These are phyloP conservation scores for Coemansia sp. DNA, from an alignment of 192 early-diverging fungal species.

Conservation along the genomic window DNA sequence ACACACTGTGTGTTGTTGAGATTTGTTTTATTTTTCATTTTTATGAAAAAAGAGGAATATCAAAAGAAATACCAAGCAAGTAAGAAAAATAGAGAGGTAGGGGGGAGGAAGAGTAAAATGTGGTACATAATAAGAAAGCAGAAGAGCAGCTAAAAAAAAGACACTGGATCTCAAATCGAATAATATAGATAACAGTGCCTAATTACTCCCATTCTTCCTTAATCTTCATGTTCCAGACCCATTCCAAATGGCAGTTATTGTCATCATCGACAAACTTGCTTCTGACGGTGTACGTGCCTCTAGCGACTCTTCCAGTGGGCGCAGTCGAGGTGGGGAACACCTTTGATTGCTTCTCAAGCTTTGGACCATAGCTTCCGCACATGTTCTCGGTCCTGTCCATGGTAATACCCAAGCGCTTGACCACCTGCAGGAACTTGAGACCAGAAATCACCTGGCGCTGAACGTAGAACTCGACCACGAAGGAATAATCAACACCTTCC, in stretches of 20 bases:
- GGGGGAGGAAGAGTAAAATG: neutral
- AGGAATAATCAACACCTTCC: conserved; percentile 90
- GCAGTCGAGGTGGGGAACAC: conserved; percentile 82
- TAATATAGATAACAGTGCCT: neutral
- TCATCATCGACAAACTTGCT: conserved; percentile 97
- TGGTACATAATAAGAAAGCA: neutral
- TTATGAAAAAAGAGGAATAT: neutral
- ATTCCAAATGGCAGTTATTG: conserved; percentile 73
- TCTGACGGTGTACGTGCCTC: conserved; percentile 88
- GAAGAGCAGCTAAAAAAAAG: neutral
- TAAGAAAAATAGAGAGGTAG: conserved; percentile 7
- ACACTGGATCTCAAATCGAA: too few species aligned
- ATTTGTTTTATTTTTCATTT: too few species aligned
- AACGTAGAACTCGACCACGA: conserved; percentile 92
- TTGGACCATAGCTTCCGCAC: conserved; percentile 94
- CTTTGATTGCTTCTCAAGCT: conserved; percentile 75
- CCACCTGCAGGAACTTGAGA: conserved; percentile 90
- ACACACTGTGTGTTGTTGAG: too few species aligned
- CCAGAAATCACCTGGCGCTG: conserved; percentile 95
- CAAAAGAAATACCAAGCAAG: neutral
- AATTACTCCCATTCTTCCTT: conserved; percentile 80
- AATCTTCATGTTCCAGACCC: conserved; percentile 84
- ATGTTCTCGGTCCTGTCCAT: conserved; percentile 95
- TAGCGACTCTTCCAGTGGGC: conserved; percentile 86
- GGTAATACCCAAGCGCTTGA: conserved; percentile 82